Conservation (phyloP, 805 yeast genomes). For the Cyberlindnera misumaiensis region DNA sequence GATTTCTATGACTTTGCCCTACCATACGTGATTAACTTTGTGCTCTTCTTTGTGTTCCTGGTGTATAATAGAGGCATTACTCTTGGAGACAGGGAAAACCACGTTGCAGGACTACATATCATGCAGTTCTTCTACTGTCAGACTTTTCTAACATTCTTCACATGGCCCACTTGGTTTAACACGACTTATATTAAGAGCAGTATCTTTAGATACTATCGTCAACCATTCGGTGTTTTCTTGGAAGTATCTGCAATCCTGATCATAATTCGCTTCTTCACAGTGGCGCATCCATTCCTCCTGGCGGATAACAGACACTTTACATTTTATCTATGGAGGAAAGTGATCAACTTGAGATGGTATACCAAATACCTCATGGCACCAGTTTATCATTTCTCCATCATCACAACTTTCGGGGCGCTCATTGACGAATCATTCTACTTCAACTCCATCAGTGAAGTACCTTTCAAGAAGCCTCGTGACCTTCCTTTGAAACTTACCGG, state of each 20-base stretch:
- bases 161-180: constrained; percentile 70
- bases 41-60: constrained; percentile 51
- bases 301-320: constrained; percentile 95
- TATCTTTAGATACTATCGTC: constrained; percentile 21
- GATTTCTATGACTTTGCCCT: constrained; percentile 27
- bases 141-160: constrained; percentile 54
- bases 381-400: constrained; percentile 55
- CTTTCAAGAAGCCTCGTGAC: constrained; percentile 28
- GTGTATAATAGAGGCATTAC: constrained; percentile 76
- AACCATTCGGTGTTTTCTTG: constrained; percentile 24
- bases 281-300: constrained; percentile 81
- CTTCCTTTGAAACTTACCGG: constrained; percentile 37
- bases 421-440: constrained; percentile 30
- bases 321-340: constrained; percentile 71
- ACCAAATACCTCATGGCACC: constrained; percentile 51
- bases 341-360: constrained; percentile 45
- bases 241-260: constrained; percentile 34
- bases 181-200: constrained; percentile 35
- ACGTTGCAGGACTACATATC: constrained; percentile 59
- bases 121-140: constrained; percentile 80
- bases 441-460: constrained; percentile 28
- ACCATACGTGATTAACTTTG: constrained; percentile 50
- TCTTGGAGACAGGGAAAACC: constrained; percentile 88
- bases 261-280: constrained; percentile 53
- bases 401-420: constrained; percentile 30